Base-by-base conservation (phyloP, 176 grass and related monocot species). In the Avena insularis region DNA sequence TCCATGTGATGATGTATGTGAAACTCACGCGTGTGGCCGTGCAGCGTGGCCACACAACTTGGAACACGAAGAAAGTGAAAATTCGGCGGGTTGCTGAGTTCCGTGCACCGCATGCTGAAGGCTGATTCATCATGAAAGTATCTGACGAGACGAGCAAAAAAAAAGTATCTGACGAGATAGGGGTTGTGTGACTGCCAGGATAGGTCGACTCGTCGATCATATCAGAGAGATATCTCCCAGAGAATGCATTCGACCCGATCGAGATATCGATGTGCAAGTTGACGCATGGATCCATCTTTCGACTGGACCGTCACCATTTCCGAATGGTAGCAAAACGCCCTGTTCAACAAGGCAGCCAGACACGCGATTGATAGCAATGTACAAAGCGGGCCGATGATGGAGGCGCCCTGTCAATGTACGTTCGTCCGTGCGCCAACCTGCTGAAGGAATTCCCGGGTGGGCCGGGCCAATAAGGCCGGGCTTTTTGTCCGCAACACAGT, bases 231-330 rank as follows among this genome's bases (percentile, higher is more conserved):
- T 63, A 69, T 38, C 33, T 38, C 31, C 14, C 23, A 17, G 0
- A 9, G 15, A 33, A 69, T 69, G 66, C 66, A 35, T 14, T 66
- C 40, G 16, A 3, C 15, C 7, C 31, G 31, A 68, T 10, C 5
- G 15, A 19, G 15, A 57, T 55, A 14, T 57, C 9, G 71, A 49
- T 74, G 43, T 25, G 71, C n/a, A 74, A 74, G 71, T 25, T 49
- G 70, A 74, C 23, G 45, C 71, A 74, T 66, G 63, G 63, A 15
- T 74, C 71, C 71, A 74, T 74, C 71, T 23, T 50, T 74, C 71
- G 45, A 49, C 5, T 14, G 45, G 71, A 50, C 45, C 45, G 45
- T 15, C n/a, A 50, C n/a, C 45, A 12, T 50, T 75, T 50, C 12
- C 12, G 45, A 27, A 51, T 51, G 1, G 2, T 21, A n/a, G 60